Percentiles rank a stretch among this genome's conserved stretches.
These are phyloP conservation scores for Flaveria ramosissima DNA, from an alignment of 129 eudicot genomes.

Conservation along the genomic window DNA sequence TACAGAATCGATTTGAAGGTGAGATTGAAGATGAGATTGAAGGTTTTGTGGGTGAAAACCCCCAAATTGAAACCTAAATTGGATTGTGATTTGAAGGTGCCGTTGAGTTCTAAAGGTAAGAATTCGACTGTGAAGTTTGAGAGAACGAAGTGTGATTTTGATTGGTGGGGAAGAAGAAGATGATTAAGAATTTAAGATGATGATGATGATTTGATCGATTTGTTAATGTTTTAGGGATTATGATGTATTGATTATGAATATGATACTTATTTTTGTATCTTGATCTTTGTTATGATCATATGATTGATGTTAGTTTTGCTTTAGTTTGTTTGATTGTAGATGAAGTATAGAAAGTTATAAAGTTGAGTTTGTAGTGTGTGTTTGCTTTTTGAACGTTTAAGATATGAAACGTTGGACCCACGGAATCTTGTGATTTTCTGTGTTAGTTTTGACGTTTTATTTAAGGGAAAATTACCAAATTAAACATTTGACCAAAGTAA, in stretches of 20 bases:
- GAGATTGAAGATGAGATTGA: constrained; percentile 48
- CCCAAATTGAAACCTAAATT: constrained; percentile 46
- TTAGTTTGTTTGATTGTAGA: constrained; percentile 3
- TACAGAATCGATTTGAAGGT: constrained; percentile 62
- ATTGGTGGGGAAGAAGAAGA: constrained; percentile 34
- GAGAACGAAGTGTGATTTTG: constrained; percentile 44
- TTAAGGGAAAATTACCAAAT: too few relatives aligned
- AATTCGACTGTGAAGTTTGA: constrained; percentile 34
- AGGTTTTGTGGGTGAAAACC: constrained; percentile 46
- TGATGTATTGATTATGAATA: neutral
- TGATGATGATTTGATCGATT: neutral
- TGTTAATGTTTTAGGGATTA: neutral
- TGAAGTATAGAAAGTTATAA: neutral
- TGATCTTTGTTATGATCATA: neutral
- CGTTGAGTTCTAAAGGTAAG: constrained; percentile 43
- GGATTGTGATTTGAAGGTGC: constrained; percentile 59
- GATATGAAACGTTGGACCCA: constrained; percentile 16
- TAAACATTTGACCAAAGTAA: too few relatives aligned
- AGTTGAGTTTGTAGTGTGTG: neutral
- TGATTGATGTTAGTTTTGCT: neutral
- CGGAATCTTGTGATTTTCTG: neutral
- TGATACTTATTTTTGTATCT: neutral
- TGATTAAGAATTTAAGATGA: neutral
- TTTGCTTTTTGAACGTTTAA: neutral
- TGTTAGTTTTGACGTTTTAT: neutral